Evolutionary conservation across 1,284 basidiomycete genomes (phyloP), one percentile per base, ranked within the genome.

Genomic region (Albatrellus sp.): DNA sequence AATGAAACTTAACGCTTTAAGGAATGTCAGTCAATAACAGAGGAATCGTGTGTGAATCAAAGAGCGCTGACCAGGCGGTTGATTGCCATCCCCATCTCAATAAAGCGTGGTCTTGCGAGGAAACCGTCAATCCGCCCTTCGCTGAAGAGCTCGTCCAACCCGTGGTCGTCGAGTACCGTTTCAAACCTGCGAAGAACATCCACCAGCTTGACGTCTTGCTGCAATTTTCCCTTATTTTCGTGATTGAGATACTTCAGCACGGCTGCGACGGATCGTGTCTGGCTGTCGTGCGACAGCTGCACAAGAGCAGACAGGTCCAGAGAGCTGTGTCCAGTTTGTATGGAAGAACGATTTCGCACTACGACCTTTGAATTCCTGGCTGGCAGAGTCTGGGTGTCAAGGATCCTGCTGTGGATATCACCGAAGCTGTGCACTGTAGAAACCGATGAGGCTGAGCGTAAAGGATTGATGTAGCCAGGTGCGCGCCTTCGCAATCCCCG

Each of bases 31-130:
- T 20, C 7, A 10, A 10, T 10, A 28, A 3, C 11, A 24, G 38
- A 2, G 30, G 9, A 28, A 19, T 1, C 7, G 35, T 36, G 35
- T 36, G 7, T n/a, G 19, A n/a, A 35, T n/a, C 14, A 4, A 33
- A 14, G 9, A 34, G 14, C 19, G 31, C 50, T 37, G 42, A 52
- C 54, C 41, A 54, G 32, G 20, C 54, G 47, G 37, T 56, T 54
- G 31, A 56, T 48, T 5, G 54, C 50, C 53, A 56, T 54, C n/a
- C 48, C 53, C 9, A 54, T 14, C 39, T 56, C 52, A 12, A 56
- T n/a, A 17, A 20, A 5, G 1, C 55, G 49, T 5, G 53, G 53
- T 5, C 50, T 34, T 12, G 51, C 53, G 3, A 56, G 43, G 42
- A 56, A 56, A 5, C 51, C 51, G 30, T 56, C 53, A 29, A 51